Percentiles rank a stretch among this genome's conserved stretches.
These are phyloP conservation scores for Gossypium davidsonii DNA, from an alignment of 441 rosid species.

Conservation along the genomic window DNA sequence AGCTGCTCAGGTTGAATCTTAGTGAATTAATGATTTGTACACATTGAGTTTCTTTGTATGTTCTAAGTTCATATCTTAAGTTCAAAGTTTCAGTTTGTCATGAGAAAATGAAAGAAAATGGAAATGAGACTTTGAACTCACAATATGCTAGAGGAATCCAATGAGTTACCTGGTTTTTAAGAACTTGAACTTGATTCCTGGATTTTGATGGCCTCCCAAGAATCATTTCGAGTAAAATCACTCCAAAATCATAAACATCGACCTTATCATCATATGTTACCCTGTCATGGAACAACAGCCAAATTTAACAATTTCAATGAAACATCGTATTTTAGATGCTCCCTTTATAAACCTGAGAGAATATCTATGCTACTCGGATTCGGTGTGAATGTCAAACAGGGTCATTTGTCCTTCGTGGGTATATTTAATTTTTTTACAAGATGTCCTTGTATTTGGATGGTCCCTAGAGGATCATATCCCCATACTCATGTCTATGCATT, in stretches of 20 bases:
- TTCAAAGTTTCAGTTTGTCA: neutral
- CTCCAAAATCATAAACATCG: constrained; percentile 75
- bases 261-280: constrained; percentile 38
- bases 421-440: too few species aligned
- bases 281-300: constrained; percentile 29
- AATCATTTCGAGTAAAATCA: constrained; percentile 77
- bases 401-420: too few species aligned
- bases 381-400: neutral
- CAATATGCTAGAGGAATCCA: neutral
- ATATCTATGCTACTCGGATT: neutral
- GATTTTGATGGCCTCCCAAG: constrained; percentile 57
- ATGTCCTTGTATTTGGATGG: too few species aligned
- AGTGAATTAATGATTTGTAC: neutral
- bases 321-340: neutral
- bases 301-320: neutral
- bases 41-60: neutral
- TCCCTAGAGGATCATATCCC: too few species aligned
- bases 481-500: too few species aligned
- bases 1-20: constrained; percentile 33
- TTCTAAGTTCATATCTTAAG: neutral
- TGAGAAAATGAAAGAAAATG: neutral
- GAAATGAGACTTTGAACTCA: neutral
- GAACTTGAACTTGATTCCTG: constrained; percentile 41
- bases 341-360: neutral
- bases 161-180: constrained; percentile 49